Evolutionary conservation across 1,284 basidiomycete species (phyloP), one percentile per base, ranked within the genome.

Genomic region (Ganoderma sinense): DNA sequence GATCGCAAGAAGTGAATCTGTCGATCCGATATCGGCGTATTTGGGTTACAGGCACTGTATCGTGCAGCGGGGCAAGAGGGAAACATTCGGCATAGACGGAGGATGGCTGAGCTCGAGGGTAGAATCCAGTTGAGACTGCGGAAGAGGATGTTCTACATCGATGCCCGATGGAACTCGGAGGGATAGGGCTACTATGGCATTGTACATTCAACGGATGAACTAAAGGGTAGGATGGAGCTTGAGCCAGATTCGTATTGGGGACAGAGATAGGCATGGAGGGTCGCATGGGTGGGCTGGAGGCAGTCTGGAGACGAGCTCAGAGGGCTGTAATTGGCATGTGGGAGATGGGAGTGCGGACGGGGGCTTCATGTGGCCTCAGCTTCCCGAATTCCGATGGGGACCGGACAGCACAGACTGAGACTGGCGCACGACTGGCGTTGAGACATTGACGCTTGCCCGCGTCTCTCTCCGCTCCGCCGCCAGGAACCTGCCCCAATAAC

Each of bases 311-410:
- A 20, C 53, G 61, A 63, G 66, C 53, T 61, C 41, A 59, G 66
- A 18, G 11, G 13, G 48, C 55, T 36, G 29, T n/a, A 61, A 60
- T 16, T 41, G 56, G 60, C 64, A 62, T 26, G 23, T 58, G 59
- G 51, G 23, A 39, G n/a, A 23, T 39, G 29, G 18, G 14, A n/a
- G 31, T n/a, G 20, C 56, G 56, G 31, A 29, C 14, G 14, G 26
- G 18, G 29, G 13, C 20, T 48, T 36, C 31, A 39, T 20, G 65
- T 48, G 36, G 16, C 43, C 67, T 16, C 31, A n/a, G 18, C 14
- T 40, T 48, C 56, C 51, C 18, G 53, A 58, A 43, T 65, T 67
- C 70, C 70, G 70, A 71, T 60, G 45, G 62, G 58, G 59, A 71
- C 62, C 70, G 70, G 70, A 71, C 64, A 10, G 48, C n/a, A 23